Base-by-base conservation (phyloP, 2,329 filamentous ascomycete species). In the Fusarium coicis region DNA sequence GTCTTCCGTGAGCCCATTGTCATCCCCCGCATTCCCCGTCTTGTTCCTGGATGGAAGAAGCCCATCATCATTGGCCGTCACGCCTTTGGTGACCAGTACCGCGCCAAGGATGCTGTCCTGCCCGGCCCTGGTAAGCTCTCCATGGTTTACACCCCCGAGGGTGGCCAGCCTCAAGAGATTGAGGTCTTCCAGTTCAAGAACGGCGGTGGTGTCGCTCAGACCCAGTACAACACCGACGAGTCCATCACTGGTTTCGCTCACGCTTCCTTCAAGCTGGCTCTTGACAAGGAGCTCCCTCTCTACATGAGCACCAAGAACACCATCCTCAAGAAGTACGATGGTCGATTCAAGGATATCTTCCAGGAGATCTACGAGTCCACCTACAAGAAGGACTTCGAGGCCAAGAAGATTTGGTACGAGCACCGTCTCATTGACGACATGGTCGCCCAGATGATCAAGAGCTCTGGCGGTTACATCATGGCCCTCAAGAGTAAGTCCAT, bases 281-380 rank as follows among this genome's bases (percentile, higher is more conserved):
- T 98, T 50, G 88, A 90, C 84, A 96, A 97, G 90, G 87, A 87
- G 73, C 87, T 97, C 76, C 96, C 96, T n/a, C 88, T 99, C 80
- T 99, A 98, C 88, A 97, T 98, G 96, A 97, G 94, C 89, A 99
- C 96, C 85, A 99, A 99, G 93, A 98, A 98, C 89, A 99, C 96
- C 78, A 99, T 99, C 79, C 87, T 99, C 77, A 99, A 99, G 89
- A 96, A 95, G 84, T 99, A 99, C 86, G 96, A 99, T 81, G 96
- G 96, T 59, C 91, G 93, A 79, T 99, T 99, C 91, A 98, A 98
- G 92, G 96, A 99, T 81, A 97, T 98, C 84, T 99, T 99, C 91
- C 93, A 99, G 89, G 93, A 97, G 81, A 91, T 98, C 79, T 99
- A 96, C 85, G 94, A 98, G 73, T 89, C 88, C 67, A 86, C 92